Evolutionary conservation across 495 filamentous ascomycete genomes (phyloP).

Genomic region (Acidomyces sp.): DNA sequence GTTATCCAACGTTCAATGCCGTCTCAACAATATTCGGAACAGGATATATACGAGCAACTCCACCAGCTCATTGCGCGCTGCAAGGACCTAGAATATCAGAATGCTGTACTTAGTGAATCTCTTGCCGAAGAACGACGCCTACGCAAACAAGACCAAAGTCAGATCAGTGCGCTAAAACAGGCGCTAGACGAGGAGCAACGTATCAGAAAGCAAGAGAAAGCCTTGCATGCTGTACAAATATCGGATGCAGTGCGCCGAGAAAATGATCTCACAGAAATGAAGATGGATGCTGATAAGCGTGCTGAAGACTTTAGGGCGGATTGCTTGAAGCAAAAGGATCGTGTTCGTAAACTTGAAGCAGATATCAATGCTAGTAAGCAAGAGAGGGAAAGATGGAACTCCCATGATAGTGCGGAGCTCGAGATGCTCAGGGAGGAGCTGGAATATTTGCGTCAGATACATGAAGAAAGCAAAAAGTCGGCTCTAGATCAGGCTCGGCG

Average conservation of each 20-base stretch:
- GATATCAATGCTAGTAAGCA: background rate
- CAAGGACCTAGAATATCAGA: slow-evolving; percentile 11
- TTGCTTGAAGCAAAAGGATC: slow-evolving; percentile 1
- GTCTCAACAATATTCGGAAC: slow-evolving; percentile 6
- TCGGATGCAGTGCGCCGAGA: slow-evolving; percentile 1
- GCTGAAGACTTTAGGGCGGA: slow-evolving; percentile 1
- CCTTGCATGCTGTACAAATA: background rate
- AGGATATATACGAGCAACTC: background rate
- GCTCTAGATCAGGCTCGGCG: slow-evolving; percentile 8
- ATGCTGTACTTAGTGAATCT: slow-evolving; percentile 9
- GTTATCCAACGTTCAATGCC: slow-evolving; percentile 1
- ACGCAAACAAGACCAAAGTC: slow-evolving; percentile 9
- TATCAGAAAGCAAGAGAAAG: slow-evolving; percentile 8
- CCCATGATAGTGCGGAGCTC: background rate
- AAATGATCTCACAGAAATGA: slow-evolving; percentile 2
- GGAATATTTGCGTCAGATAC: background rate
- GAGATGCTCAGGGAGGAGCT: background rate
- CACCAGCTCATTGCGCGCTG: slow-evolving; percentile 13
- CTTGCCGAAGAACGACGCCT: slow-evolving; percentile 15
- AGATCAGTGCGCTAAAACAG: slow-evolving; percentile 8
- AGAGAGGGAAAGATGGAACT: background rate
- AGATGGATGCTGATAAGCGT: background rate
- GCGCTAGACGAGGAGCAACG: slow-evolving; percentile 17
- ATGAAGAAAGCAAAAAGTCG: slow-evolving; percentile 3
- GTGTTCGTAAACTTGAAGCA: background rate